Conservation (phyloP, 2,329 filamentous ascomycete species). For the Bertia moriformis region DNA sequence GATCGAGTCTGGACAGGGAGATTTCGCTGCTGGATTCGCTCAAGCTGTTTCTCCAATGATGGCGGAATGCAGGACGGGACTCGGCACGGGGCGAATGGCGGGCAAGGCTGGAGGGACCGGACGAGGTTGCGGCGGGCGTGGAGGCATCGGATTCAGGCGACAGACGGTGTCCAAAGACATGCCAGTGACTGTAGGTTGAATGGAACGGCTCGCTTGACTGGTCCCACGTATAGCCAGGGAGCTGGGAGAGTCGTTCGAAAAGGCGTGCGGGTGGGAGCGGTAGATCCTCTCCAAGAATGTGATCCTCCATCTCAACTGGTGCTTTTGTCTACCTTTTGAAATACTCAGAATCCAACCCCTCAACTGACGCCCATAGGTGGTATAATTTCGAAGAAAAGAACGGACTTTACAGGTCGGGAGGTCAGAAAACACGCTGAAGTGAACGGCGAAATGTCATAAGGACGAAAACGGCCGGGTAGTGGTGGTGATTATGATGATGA, state of each 20-base stretch:
- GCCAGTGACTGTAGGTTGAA: slow-evolving; percentile 48
- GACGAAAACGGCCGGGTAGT: background rate
- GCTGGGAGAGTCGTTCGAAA: slow-evolving; percentile 27
- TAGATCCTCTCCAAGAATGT: slow-evolving; percentile 26
- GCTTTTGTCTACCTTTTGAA: no score
- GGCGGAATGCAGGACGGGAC: slow-evolving; percentile 18
- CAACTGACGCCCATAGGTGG: no score
- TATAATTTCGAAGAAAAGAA: no score
- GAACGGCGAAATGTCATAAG: background rate
- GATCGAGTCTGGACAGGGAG: slow-evolving; percentile 19
- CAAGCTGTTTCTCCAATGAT: slow-evolving; percentile 22
- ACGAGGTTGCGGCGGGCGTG: slow-evolving; percentile 18
- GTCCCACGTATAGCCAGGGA: slow-evolving; percentile 32
- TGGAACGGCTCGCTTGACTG: slow-evolving; percentile 11
- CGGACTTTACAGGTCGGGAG: no score
- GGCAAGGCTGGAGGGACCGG: slow-evolving; percentile 17
- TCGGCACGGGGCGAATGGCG: slow-evolving; percentile 25
- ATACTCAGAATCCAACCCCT: no score
- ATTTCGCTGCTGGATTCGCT: slow-evolving; percentile 28
- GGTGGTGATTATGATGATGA: slow-evolving; percentile 2
- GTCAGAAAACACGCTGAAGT: background rate
- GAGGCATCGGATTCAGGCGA: slow-evolving; percentile 16
- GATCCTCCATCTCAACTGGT: slow-evolving; percentile 10
- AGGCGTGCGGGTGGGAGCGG: slow-evolving; percentile 26
- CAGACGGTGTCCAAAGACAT: slow-evolving; percentile 25